Evolutionary conservation across 768 basidiomycete genomes (phyloP).

Genomic region (Clitopilus hobsonii): DNA sequence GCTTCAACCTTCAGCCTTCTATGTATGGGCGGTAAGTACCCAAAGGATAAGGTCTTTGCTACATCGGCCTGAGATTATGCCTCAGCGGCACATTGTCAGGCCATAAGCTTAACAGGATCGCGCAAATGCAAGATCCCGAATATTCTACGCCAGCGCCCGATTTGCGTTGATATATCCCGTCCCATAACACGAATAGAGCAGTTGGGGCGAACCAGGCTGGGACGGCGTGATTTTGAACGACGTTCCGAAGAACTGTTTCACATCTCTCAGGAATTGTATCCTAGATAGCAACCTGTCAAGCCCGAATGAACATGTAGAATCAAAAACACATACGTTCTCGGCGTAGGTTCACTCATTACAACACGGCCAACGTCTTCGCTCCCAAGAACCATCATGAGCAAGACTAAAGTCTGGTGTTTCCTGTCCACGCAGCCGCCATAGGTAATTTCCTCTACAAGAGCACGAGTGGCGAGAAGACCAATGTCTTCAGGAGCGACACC

Average conservation of each 20-base stretch:
- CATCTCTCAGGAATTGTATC: constrained; percentile 87
- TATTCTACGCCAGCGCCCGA: constrained; percentile 57
- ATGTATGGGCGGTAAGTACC: no score
- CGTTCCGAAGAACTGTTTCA: constrained; percentile 79
- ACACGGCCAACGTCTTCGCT: constrained; percentile 95
- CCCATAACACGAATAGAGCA: constrained; percentile 87
- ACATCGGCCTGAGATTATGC: no score
- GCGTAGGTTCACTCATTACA: constrained; percentile 78
- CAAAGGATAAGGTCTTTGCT: no score
- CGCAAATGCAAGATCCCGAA: neutral
- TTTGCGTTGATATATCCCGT: constrained; percentile 90
- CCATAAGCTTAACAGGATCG: no score
- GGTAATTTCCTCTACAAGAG: constrained; percentile 73
- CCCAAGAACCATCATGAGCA: constrained; percentile 92
- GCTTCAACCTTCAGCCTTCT: no score
- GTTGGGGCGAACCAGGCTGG: constrained; percentile 49
- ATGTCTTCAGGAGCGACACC: constrained; percentile 91
- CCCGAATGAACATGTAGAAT: neutral
- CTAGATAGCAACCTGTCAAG: constrained; percentile 34
- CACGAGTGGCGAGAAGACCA: constrained; percentile 74
- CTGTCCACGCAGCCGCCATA: constrained; percentile 89
- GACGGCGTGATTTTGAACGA: constrained; percentile 83
- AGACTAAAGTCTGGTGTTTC: constrained; percentile 80
- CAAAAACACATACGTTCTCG: constrained; percentile 61
- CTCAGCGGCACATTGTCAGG: no score